Evolutionary conservation across 1,284 basidiomycete species (phyloP).

Genomic region (Ceratobasidium theobromae): DNA sequence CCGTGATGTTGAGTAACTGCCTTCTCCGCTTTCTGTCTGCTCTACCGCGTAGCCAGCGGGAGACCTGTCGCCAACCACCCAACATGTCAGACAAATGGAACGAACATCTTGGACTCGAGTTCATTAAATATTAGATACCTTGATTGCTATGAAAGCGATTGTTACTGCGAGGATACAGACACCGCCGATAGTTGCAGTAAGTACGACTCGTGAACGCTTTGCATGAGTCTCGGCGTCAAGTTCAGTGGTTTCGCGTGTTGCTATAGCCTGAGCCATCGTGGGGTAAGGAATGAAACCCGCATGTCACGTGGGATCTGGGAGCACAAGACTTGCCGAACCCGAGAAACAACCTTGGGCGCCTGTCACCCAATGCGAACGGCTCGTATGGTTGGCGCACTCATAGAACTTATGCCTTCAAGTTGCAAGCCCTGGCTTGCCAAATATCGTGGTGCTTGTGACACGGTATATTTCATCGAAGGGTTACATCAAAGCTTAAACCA

Average conservation of each 20-base stretch:
- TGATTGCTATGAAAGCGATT: constrained; percentile 13
- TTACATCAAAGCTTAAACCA: no score
- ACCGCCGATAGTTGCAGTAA: constrained; percentile 23
- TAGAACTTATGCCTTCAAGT: no score
- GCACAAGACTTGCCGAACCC: no score
- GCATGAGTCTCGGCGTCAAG: constrained; percentile 7
- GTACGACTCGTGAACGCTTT: constrained; percentile 17
- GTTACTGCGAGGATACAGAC: constrained; percentile 21
- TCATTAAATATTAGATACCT: neutral
- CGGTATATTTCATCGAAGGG: no score
- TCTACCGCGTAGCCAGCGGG: constrained; percentile 17
- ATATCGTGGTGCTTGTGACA: no score
- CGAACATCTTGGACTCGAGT: no score
- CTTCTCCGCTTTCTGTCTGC: constrained; percentile 21
- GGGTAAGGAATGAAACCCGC: neutral
- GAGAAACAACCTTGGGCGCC: no score
- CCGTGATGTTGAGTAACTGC: constrained; percentile 3
- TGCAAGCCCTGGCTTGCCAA: no score
- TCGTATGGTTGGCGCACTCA: no score
- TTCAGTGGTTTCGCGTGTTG: neutral
- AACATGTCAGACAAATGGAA: neutral
- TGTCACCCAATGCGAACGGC: no score
- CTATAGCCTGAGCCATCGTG: neutral
- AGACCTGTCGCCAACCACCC: neutral
- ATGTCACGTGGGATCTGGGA: no score